phyloP scores from a whole-genome alignment of 768 basidiomycete genomes.

The Tephrocybe rancida region DNA sequence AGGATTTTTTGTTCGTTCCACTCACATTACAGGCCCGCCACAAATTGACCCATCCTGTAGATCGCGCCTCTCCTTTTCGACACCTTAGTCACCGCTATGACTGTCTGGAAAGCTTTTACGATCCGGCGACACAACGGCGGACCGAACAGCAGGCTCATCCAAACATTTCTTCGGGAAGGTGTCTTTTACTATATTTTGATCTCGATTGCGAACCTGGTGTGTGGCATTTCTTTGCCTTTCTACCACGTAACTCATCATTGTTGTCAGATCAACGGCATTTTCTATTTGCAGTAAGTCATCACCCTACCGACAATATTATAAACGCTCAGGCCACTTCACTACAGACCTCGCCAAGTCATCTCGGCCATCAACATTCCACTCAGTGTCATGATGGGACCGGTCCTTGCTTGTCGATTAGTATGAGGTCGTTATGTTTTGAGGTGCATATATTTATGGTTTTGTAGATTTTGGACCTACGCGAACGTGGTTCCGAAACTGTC shows the following conservation, averaged over 20 bases:
- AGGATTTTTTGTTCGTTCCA: conserved; percentile 60
- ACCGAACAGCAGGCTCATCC: conserved; percentile 77
- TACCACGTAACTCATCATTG: conserved; percentile 1
- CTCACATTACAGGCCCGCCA: neutral
- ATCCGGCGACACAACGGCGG: conserved; percentile 77
- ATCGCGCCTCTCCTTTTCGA: conserved; percentile 83
- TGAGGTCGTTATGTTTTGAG: conserved; percentile 15
- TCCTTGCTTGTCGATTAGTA: conserved; percentile 80
- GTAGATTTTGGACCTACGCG: conserved; percentile 80
- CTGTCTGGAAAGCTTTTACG: conserved; percentile 75
- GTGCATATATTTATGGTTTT: conserved; percentile 10
- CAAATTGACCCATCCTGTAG: conserved; percentile 34
- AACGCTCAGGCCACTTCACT: neutral
- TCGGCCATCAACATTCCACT: conserved; percentile 85
- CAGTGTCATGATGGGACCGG: conserved; percentile 81
- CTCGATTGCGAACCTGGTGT: conserved; percentile 78
- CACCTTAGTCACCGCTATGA: conserved; percentile 80
- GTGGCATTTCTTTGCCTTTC: conserved; percentile 11
- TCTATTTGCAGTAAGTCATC: conserved; percentile 74
- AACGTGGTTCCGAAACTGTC: conserved; percentile 80
- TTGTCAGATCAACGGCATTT: conserved; percentile 72
- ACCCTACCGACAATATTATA: neutral
- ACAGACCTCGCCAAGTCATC: conserved; percentile 77
- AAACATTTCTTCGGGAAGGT: conserved; percentile 84
- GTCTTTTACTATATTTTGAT: conserved; percentile 86